These are phyloP conservation scores for Xerocomus cyaneibrunnescens DNA, from an alignment of 1,284 basidiomycete genomes.

Conservation along the genomic window DNA sequence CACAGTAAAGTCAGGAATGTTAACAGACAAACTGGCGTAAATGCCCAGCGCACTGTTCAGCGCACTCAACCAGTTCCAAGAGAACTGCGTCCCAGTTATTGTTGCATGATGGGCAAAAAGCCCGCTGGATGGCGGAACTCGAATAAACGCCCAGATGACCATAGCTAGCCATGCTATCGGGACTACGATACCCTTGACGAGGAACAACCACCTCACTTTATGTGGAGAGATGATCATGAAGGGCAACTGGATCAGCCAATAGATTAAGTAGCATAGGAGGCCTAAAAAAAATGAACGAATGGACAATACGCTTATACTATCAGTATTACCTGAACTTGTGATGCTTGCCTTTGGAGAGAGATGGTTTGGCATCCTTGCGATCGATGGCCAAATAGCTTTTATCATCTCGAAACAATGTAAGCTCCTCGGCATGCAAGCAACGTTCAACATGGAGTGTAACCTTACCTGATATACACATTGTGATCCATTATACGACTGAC, in stretches of 20 bases:
- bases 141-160: slow-evolving; percentile 60
- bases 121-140: slow-evolving; percentile 47
- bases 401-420: slow-evolving; percentile 45
- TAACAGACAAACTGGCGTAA: slow-evolving; percentile 53
- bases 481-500: slow-evolving; percentile 30
- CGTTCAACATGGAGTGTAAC: neutral
- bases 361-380: slow-evolving; percentile 54
- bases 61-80: slow-evolving; percentile 56
- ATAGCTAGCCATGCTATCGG: slow-evolving; percentile 58
- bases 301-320: neutral
- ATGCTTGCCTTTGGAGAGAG: slow-evolving; percentile 53
- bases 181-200: slow-evolving; percentile 58
- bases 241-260: slow-evolving; percentile 64
- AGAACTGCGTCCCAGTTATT: slow-evolving; percentile 35
- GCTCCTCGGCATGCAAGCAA: neutral
- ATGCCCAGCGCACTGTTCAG: slow-evolving; percentile 57
- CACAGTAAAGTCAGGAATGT: slow-evolving; percentile 60
- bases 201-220: slow-evolving; percentile 60
- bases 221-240: slow-evolving; percentile 65
- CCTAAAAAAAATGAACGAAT: slow-evolving; percentile 27
- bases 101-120: slow-evolving; percentile 43
- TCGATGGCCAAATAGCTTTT: slow-evolving; percentile 65
- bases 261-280: slow-evolving; percentile 62
- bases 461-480: slow-evolving; percentile 34
- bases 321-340: slow-evolving; percentile 46